These are phyloP conservation scores for Trifolium repens DNA, from an alignment of 306 rosid genomes.

Conservation along the genomic window DNA sequence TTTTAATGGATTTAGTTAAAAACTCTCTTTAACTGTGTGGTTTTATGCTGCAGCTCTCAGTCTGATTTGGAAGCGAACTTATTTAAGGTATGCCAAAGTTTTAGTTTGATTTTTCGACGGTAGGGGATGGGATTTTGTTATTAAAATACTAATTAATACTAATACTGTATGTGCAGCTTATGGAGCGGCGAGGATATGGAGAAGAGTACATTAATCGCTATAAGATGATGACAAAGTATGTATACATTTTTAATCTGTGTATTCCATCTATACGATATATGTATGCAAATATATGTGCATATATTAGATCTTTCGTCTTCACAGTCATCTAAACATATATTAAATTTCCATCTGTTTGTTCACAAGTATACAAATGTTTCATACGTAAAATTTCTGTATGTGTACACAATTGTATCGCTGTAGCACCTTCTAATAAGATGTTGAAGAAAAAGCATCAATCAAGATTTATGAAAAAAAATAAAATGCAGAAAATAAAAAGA, in stretches of 20 bases:
- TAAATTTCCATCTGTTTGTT: neutral
- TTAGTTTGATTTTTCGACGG: conserved; percentile 6
- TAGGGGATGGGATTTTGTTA: too few relatives aligned
- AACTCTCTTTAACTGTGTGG: conserved; percentile 19
- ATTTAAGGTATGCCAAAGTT: conserved; percentile 70
- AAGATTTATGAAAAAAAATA: too few relatives aligned
- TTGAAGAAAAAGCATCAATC: too few relatives aligned
- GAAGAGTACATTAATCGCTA: conserved; percentile 87
- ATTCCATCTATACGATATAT: neutral
- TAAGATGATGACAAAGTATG: conserved; percentile 93
- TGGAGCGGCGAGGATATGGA: conserved; percentile 90
- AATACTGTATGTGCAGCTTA: conserved; percentile 62
- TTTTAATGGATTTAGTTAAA: conserved; percentile 19
- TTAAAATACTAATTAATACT: too few relatives aligned
- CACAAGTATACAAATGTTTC: neutral
- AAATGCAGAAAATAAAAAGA: too few relatives aligned
- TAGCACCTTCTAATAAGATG: too few relatives aligned
- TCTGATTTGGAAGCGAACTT: conserved; percentile 87
- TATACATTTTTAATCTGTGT: neutral
- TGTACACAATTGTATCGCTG: neutral
- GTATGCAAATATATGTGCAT: neutral
- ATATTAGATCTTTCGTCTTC: neutral
- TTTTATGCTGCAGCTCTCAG: conserved; percentile 71
- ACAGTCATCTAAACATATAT: neutral
- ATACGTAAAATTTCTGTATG: neutral